These are phyloP conservation scores for Sporisorium exsertum DNA, from an alignment of 1,284 basidiomycete species.

Conservation along the genomic window DNA sequence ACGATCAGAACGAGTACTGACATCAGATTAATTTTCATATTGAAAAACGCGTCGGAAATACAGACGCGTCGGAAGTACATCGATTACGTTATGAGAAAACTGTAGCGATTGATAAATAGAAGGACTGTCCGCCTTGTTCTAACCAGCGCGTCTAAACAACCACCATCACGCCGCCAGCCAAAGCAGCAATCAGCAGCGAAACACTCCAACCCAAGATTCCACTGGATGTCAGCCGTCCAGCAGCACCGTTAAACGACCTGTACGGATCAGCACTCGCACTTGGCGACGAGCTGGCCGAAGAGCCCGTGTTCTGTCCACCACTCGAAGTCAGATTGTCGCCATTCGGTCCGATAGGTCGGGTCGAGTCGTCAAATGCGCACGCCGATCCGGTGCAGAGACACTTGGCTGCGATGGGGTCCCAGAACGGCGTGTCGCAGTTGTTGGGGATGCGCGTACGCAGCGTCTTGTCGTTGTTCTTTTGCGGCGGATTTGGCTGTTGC, in stretches of 20 bases:
- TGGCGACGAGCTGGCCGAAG: slow-evolving; percentile 9
- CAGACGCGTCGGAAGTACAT: too few relatives aligned
- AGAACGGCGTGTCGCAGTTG: slow-evolving; percentile 62
- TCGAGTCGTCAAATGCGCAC: slow-evolving; percentile 57
- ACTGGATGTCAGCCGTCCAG: background rate
- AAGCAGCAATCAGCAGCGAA: slow-evolving; percentile 16
- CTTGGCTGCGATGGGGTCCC: slow-evolving; percentile 62
- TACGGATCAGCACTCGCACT: slow-evolving; percentile 40
- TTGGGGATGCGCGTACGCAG: slow-evolving; percentile 53
- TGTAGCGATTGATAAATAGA: slow-evolving; percentile 1
- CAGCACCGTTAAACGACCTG: slow-evolving; percentile 36
- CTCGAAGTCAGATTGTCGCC: slow-evolving; percentile 47
- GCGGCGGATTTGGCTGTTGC: slow-evolving; percentile 61
- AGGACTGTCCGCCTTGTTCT: background rate
- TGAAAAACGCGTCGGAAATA: background rate
- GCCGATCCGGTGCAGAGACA: slow-evolving; percentile 53
- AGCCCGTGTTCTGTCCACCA: slow-evolving; percentile 34
- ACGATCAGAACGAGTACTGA: background rate
- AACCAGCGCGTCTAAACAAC: slow-evolving; percentile 1
- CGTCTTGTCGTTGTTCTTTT: slow-evolving; percentile 61
- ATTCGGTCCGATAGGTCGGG: slow-evolving; percentile 60
- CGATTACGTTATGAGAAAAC: too few relatives aligned
- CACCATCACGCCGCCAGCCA: slow-evolving; percentile 30
- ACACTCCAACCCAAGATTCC: slow-evolving; percentile 24
- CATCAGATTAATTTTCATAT: background rate